These are phyloP conservation scores for Diaporthe nobilis DNA, from an alignment of 2,329 filamentous ascomycete species.

Conservation along the genomic window DNA sequence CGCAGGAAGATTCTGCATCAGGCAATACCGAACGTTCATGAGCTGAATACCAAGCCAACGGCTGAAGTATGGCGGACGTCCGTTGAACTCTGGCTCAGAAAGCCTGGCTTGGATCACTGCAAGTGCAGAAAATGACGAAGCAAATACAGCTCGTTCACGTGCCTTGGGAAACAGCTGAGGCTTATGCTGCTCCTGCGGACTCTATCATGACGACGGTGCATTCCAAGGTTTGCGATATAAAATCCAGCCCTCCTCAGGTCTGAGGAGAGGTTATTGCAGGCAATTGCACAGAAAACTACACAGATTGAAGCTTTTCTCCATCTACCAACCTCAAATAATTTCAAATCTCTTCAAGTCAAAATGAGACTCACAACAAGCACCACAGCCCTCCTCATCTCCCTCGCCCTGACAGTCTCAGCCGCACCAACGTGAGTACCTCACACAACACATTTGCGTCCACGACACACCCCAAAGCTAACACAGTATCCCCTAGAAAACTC, in stretches of 20 bases:
- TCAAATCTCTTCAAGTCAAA: neutral
- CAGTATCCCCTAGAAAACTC: neutral
- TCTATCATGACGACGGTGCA: neutral
- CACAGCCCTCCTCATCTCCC: constrained; percentile 9
- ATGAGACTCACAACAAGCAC: constrained; percentile 21
- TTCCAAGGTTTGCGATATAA: neutral
- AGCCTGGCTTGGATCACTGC: neutral
- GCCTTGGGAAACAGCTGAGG: neutral
- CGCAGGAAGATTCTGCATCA: neutral
- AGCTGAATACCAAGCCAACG: neutral
- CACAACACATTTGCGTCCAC: too few relatives aligned
- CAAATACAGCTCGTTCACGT: neutral
- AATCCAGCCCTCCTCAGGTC: neutral
- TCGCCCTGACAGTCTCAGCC: neutral
- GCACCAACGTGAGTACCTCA: constrained; percentile 2
- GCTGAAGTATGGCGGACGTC: constrained; percentile 9
- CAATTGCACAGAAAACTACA: neutral
- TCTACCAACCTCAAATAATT: neutral
- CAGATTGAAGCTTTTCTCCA: too few relatives aligned
- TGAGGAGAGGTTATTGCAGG: accelerated
- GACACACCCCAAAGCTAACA: neutral
- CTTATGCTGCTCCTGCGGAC: neutral
- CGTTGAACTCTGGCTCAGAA: neutral
- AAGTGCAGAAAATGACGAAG: neutral
- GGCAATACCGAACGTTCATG: neutral